Evolutionary conservation across 768 basidiomycete species (phyloP), one percentile per base, ranked within the genome.

Genomic region (Lactarius indigo): DNA sequence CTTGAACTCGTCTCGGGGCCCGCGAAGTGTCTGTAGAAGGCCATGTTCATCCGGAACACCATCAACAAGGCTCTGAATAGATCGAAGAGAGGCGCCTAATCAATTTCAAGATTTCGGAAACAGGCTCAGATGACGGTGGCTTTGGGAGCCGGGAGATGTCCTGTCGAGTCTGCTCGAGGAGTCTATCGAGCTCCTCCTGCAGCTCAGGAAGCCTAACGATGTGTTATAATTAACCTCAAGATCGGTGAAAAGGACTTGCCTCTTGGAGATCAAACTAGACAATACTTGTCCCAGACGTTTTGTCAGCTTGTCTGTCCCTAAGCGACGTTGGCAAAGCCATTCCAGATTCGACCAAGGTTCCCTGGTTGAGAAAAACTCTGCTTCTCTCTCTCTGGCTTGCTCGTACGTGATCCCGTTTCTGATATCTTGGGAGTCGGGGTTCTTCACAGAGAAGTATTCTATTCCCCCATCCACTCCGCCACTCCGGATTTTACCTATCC

Each of bases 141-240:
- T 71, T 79, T 0, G 88, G 87, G 2, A 82, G 74, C 9, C 33
- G 6, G 0, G 42, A 35, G 1, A 81, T 30, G 23, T 66, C 73
- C 0, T 69, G 44, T 0, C 79, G 75, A 0, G 82, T 79, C 12
- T 70, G 73, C 0, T 72, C 63, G 1, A 87, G 79, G 0, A 79
- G 72, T 0, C 71, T 76, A 28, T 81, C 78, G 20, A 89, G 74
- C 64, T 88, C 87, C 0, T 81, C 76, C 59, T 84, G 82, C 15
- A 90, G 85, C 64, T 83, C 77, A 0, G 88, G 89, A 0, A 90
- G 79, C 57, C 89, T 90, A 63, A 31, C n/a, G 35, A 59, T 12
- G 44, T 57, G 28, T 61, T 61, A 23, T 2, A 18, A 39, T 44
- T n/a, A 44, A 55, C 23, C 12, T 31, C 20, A 7, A 52, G 8